These are phyloP conservation scores for Paradendryphiella salina DNA, from an alignment of 2,329 filamentous ascomycete species.

Conservation along the genomic window DNA sequence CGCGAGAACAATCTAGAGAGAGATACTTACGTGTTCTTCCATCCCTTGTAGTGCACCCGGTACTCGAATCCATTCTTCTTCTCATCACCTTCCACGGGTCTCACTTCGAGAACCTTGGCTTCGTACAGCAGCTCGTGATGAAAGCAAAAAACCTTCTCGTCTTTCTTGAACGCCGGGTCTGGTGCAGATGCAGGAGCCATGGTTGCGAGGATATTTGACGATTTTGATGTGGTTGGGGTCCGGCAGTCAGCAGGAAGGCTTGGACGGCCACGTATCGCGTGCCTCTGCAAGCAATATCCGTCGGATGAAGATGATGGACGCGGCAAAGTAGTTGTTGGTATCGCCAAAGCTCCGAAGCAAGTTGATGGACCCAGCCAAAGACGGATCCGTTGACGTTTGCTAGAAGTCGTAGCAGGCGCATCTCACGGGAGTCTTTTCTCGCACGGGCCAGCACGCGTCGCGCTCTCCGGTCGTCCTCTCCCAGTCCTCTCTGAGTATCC, in stretches of 20 bases:
- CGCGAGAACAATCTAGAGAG: conserved; percentile 1
- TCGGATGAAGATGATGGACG: conserved; percentile 5
- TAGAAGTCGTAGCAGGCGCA: conserved; percentile 12
- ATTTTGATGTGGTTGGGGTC: conserved; percentile 15
- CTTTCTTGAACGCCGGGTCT: conserved; percentile 65
- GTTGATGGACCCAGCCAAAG: conserved; percentile 14
- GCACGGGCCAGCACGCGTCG: conserved; percentile 31
- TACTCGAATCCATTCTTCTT: conserved; percentile 80
- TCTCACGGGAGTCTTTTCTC: conserved; percentile 25
- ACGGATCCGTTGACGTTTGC: conserved; percentile 12
- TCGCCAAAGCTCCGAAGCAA: background rate
- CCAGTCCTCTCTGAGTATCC: background rate
- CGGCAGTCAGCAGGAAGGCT: conserved; percentile 17
- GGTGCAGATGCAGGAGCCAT: conserved; percentile 59
- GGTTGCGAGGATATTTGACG: conserved; percentile 14
- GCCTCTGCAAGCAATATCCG: conserved; percentile 7
- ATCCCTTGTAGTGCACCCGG: conserved; percentile 97
- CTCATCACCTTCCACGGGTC: conserved; percentile 62
- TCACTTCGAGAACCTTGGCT: conserved; percentile 87
- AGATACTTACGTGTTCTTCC: conserved; percentile 85
- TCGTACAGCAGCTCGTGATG: conserved; percentile 97
- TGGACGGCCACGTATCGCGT: conserved; percentile 25
- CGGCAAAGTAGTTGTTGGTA: background rate
- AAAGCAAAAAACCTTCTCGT: conserved; percentile 95
- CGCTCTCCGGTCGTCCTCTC: conserved; percentile 14